Evolutionary conservation across 2,329 filamentous ascomycete species (phyloP).

Genomic region (Alternaria consortialis): DNA sequence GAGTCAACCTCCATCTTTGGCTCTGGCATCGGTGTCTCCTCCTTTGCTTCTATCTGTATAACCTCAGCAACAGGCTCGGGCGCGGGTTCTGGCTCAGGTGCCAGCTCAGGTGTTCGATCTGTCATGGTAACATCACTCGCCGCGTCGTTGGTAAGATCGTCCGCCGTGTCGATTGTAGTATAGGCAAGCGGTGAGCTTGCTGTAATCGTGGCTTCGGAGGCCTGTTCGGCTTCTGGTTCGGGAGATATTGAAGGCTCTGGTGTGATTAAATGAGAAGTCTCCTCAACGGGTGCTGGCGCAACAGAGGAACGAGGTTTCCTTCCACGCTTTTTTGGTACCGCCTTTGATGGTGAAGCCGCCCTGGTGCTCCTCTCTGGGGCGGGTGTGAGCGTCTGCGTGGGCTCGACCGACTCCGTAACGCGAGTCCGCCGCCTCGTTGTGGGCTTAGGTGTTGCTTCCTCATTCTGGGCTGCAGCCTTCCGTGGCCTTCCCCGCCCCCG

Average conservation of each 20-base stretch:
- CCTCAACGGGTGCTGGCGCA: slow-evolving; percentile 49
- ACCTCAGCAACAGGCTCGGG: slow-evolving; percentile 69
- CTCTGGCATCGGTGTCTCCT: slow-evolving; percentile 47
- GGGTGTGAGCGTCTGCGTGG: slow-evolving; percentile 68
- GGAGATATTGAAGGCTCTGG: slow-evolving; percentile 65
- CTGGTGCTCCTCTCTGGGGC: slow-evolving; percentile 61
- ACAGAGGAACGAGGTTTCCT: slow-evolving; percentile 55
- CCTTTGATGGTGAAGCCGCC: slow-evolving; percentile 27
- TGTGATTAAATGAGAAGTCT: slow-evolving; percentile 55
- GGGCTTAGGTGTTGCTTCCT: slow-evolving; percentile 56
- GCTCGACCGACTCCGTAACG: slow-evolving; percentile 61
- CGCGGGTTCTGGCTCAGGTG: slow-evolving; percentile 46
- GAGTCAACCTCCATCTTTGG: slow-evolving; percentile 36
- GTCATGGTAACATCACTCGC: slow-evolving; percentile 71
- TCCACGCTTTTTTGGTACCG: slow-evolving; percentile 67
- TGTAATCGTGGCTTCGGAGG: slow-evolving; percentile 15
- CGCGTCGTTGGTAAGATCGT: slow-evolving; percentile 63
- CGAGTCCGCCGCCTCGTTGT: slow-evolving; percentile 58
- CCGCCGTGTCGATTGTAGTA: slow-evolving; percentile 66
- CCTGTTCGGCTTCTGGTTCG: slow-evolving; percentile 61
- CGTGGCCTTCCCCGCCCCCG: slow-evolving; percentile 66
- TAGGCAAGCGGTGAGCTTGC: slow-evolving; percentile 71
- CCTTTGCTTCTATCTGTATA: slow-evolving; percentile 73
- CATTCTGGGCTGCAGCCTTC: slow-evolving; percentile 42
- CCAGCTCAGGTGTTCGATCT: slow-evolving; percentile 53